Base-by-base conservation (phyloP, 129 eudicot genomes). In the Daucus carota region DNA sequence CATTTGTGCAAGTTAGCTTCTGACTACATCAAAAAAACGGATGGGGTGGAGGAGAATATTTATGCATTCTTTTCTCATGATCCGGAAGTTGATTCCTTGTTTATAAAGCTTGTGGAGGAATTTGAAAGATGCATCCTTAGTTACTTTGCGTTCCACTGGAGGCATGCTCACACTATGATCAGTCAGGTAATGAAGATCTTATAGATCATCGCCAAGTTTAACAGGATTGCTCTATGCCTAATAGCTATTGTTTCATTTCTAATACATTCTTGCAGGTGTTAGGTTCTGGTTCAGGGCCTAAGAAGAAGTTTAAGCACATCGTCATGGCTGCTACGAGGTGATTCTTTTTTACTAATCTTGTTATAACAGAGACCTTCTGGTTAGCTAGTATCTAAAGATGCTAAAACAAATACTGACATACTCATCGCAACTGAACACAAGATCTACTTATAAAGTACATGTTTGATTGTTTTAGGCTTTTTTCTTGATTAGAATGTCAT, bases 121-220 rank as follows among this genome's bases (percentile, higher is more conserved):
- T 75, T 95, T 22, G 97, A 95, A 84, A 86, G 99, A 79, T 95
- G 99, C 80, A 91, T 82, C 50, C 94, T 95, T 59, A 92, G 99
- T 72, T 95, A 95, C 85, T 95, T 88, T 68, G 99, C 99, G 28
- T 95, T 95, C 70, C 99, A 92, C 77, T 95, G 99, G 99, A 85
- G 79, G 59, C 86, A 85, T 65, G 96, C 96, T 63, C 87, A 86
- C 63, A 62, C 72, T 65, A 89, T 90, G 89, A 87, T 95, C 67
- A 82, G 86, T 70, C 99, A 92, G 97, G 99, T 88, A 80, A 47
- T 11, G 13, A 45, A 50, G 70, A 81, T 81, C 50, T 70, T 57
- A 18, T 22, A 38, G 29, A 29, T 63, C 17, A 29, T 62, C 0
- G 34, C 68, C 22, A 10, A 28, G 28, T 60, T 57, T 63, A 28